These are phyloP conservation scores for Podila epicladia DNA, from an alignment of 192 early-diverging fungal genomes.

Conservation along the genomic window DNA sequence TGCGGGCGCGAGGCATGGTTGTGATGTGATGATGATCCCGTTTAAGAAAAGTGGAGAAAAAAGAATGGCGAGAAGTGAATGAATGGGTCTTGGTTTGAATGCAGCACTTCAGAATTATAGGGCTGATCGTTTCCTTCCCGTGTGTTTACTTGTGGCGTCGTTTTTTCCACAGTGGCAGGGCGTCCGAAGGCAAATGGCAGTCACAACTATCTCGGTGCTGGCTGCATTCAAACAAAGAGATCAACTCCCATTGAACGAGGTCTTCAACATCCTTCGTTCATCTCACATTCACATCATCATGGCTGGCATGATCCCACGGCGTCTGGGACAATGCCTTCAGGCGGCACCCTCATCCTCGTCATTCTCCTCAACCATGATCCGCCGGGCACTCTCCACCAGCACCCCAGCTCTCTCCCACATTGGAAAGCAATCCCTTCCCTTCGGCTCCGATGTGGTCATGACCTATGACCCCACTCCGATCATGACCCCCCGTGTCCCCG, in stretches of 20 bases:
- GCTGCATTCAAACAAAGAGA: too few relatives aligned
- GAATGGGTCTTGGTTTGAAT: background rate
- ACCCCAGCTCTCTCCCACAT: conserved; percentile 73
- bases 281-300: conserved; percentile 13
- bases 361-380: conserved; percentile 5
- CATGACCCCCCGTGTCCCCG: conserved; percentile 69
- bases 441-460: conserved; percentile 80
- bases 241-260: background rate
- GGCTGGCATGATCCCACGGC: conserved; percentile 35
- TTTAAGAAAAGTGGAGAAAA: background rate
- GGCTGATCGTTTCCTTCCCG: background rate
- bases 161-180: background rate
- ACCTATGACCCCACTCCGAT: conserved; percentile 70
- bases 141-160: background rate
- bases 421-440: conserved; percentile 80
- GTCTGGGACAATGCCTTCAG: conserved; percentile 23
- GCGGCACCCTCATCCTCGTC: conserved; percentile 1
- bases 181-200: background rate
- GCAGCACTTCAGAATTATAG: background rate
- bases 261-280: background rate
- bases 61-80: background rate
- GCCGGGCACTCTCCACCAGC: conserved; percentile 57
- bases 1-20: conserved; percentile 48
- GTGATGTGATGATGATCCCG: background rate
- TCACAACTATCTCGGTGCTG: background rate